These are phyloP conservation scores for Eucalyptus urophylla DNA, from an alignment of 345 rosid genomes.

Conservation along the genomic window DNA sequence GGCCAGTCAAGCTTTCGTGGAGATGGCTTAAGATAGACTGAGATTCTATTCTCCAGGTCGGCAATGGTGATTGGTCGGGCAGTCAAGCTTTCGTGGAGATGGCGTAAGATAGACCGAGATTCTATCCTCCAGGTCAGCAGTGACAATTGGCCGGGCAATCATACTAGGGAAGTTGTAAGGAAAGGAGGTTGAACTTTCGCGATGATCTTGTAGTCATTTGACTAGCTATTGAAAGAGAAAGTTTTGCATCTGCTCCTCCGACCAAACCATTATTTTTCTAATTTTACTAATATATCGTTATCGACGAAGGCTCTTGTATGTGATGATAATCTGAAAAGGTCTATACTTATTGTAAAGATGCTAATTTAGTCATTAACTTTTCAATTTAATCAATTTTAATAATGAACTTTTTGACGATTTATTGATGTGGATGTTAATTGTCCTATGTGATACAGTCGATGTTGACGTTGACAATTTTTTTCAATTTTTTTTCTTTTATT, in stretches of 20 bases:
- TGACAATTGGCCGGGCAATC: background rate
- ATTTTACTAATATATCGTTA: background rate
- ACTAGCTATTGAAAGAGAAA: background rate
- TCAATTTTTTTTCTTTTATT: rapidly evolving
- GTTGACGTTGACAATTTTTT: rapidly evolving
- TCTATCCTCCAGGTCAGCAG: background rate
- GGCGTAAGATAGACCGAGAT: background rate
- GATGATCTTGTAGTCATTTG: background rate
- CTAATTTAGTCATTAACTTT: background rate
- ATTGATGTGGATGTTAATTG: rapidly evolving
- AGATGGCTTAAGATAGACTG: too few relatives aligned
- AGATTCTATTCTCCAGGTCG: too few relatives aligned
- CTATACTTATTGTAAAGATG: background rate
- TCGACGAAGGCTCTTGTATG: background rate
- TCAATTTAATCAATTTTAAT: background rate
- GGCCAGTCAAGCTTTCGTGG: background rate
- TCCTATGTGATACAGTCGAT: rapidly evolving
- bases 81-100: background rate
- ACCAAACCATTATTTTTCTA: background rate
- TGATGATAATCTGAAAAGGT: background rate
- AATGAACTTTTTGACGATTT: background rate
- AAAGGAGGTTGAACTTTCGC: background rate
- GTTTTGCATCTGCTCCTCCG: background rate
- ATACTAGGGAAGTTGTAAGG: background rate
- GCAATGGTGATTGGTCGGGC: background rate